phyloP scores from a whole-genome alignment of 345 rosid species.

The Hypericum androsaemum region DNA sequence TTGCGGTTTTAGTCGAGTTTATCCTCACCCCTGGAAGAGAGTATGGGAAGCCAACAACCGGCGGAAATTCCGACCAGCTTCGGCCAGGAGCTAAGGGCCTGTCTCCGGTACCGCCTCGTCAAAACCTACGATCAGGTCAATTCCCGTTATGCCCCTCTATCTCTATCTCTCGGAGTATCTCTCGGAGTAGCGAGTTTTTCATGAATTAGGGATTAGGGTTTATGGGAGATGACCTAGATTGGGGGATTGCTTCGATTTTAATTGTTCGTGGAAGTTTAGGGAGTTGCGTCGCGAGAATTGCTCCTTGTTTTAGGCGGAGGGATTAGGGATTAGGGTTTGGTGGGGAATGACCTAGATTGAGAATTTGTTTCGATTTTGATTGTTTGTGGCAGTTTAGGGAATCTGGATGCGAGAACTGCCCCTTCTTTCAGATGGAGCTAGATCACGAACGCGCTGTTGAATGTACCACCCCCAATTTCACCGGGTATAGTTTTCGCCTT shows the following conservation, averaged over 20 bases:
- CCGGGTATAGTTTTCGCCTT: slow-evolving; percentile 35
- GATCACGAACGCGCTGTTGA: slow-evolving; percentile 77
- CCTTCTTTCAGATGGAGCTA: slow-evolving; percentile 81
- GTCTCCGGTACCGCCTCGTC: slow-evolving; percentile 82
- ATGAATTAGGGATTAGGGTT: too few relatives aligned
- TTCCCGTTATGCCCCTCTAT: neutral
- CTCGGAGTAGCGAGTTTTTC: neutral
- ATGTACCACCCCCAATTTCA: slow-evolving; percentile 78
- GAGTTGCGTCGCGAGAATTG: slow-evolving; percentile 87
- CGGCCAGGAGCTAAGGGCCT: slow-evolving; percentile 80
- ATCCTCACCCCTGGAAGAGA: too few relatives aligned
- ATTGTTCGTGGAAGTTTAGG: slow-evolving; percentile 32
- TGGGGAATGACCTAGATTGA: too few relatives aligned
- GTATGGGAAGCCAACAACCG: slow-evolving; percentile 17
- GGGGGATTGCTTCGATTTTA: neutral
- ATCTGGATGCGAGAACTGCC: slow-evolving; percentile 80
- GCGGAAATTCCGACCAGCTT: slow-evolving; percentile 94
- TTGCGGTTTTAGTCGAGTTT: too few relatives aligned
- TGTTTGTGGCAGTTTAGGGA: slow-evolving; percentile 43
- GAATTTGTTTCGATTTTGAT: neutral
- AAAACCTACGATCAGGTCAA: slow-evolving; percentile 77
- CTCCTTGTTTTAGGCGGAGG: slow-evolving; percentile 75
- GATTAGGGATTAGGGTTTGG: too few relatives aligned
- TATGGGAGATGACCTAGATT: too few relatives aligned
- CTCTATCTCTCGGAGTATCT: neutral